Base-by-base conservation (phyloP, 208 protist genomes). In the Leishmania turanica region DNA sequence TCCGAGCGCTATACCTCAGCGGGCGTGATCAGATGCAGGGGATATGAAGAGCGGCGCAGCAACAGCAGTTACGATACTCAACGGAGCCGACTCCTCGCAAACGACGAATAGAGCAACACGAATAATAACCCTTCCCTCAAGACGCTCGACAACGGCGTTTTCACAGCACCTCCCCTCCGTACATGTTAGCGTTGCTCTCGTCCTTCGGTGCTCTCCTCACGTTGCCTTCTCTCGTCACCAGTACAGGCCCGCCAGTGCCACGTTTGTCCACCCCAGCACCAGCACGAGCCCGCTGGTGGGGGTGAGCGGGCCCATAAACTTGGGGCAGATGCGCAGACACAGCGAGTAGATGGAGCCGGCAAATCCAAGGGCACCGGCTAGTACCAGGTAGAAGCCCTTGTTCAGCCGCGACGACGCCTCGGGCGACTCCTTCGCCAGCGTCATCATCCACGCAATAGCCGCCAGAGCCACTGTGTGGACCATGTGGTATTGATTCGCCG, bases 311-410 rank as follows among this genome's bases (percentile, higher is more conserved):
- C 90, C 90, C 65, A 96, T 79, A 34, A 82, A 83, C 77, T 87
- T 92, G 21, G 82, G 77, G 51, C 86, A 87, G n/a, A 84, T 85
- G 21, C 83, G 78, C 17, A 92, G 75, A 72, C 85, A 91, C 56
- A 94, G 76, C 7, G 85, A 89, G 82, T 96, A 96, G 78, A 94
- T 93, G 75, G 92, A 93, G 45, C 89, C 88, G 34, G 84, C 81
- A 80, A 96, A 96, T 40, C 90, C 86, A 11, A 85, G 65, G 3
- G 89, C 86, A 53, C 92, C 92, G 27, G 81, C 72, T 19, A 89
- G 64, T 62, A 94, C 78, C 15, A 94, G 83, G 56, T 88, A 88
- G 70, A 91, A 93, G 75, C 88, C 89, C 31, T 84, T 89, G 69
- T 58, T 84, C 49, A 96, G 81, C 37, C 84, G 82, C 7, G 77